Base-by-base conservation (phyloP, 495 filamentous ascomycete genomes). In the Xanthoparmelia taractica region DNA sequence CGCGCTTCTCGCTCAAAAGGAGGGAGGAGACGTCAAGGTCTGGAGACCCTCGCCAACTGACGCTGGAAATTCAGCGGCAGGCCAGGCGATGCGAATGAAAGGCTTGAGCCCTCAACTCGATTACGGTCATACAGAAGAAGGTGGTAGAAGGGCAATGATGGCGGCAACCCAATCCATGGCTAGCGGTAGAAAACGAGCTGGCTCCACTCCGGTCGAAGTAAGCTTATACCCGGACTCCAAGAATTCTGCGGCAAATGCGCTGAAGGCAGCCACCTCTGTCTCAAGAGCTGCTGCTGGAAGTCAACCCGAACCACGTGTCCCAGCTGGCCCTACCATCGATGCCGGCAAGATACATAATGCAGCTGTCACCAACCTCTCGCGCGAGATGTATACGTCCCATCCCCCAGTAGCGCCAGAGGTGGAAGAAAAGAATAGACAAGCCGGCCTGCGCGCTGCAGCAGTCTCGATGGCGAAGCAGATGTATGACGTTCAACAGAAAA, bases 381-480 rank as follows among this genome's bases (percentile, higher is more conserved):
- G 84, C 62, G 83, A 83, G 37, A 85, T 96, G 79, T 93, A 85
- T 66, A 91, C 87, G 2, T 85, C 88, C 4, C 75, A 84, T 55
- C 91, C 91, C 17, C 89, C 87, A 0, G 84, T 94, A 8, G 76
- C 83, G 38, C 74, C 78, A 10, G 90, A 95, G 69, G 69, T 85
- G 0, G 87, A 95, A 41, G 92, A 95, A 65, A 78, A 85, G 72
- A 85, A 82, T 50, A 83, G 80, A 59, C 78, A 83, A 40, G 86
- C 89, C 70, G 84, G 85, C 8, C 74, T 96, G 1, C 88, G 84
- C 63, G 90, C 91, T 25, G 91, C 91, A 23, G 88, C 92, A 6
- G 74, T 96, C 1, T 88, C 86, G 6, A 96, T 96, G 90, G 90
- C 92, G 31, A 90, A 84, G 72, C 81, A 87, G 63, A 91, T 96